These are phyloP conservation scores for Chytriomyces sp. DNA, from an alignment of 192 early-diverging fungal species.

Conservation along the genomic window DNA sequence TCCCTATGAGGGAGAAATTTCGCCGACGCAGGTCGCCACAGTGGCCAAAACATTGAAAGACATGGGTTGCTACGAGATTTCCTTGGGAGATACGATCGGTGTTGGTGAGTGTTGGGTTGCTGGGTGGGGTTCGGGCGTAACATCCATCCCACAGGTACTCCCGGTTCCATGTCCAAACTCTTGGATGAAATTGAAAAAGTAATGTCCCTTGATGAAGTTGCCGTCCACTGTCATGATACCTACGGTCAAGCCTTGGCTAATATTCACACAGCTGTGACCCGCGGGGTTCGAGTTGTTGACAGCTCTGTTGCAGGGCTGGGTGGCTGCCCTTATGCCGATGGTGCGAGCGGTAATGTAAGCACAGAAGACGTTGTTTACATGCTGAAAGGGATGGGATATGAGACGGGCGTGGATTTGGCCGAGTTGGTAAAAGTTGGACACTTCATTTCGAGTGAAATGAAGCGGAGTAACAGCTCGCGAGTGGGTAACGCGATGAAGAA, in stretches of 20 bases:
- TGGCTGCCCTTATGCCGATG: slow-evolving; percentile 95
- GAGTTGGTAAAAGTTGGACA: slow-evolving; percentile 76
- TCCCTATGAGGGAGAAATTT: slow-evolving; percentile 85
- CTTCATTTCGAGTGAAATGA: slow-evolving; percentile 84
- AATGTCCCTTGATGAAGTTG: slow-evolving; percentile 75
- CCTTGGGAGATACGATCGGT: slow-evolving; percentile 95
- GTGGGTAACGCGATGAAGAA: slow-evolving; percentile 46
- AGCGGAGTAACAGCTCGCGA: slow-evolving; percentile 61
- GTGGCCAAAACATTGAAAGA: slow-evolving; percentile 74
- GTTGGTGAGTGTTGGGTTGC: slow-evolving; percentile 59
- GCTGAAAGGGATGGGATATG: slow-evolving; percentile 80
- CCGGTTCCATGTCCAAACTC: slow-evolving; percentile 63
- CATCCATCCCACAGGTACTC: too few species aligned
- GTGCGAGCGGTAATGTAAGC: slow-evolving; percentile 95
- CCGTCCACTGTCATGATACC: slow-evolving; percentile 96
- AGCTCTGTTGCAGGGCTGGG: slow-evolving; percentile 89
- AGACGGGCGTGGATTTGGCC: slow-evolving; percentile 77
- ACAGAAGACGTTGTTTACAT: slow-evolving; percentile 96
- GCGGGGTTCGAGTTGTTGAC: slow-evolving; percentile 91
- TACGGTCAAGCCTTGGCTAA: slow-evolving; percentile 96
- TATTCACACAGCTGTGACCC: slow-evolving; percentile 76
- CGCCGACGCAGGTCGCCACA: slow-evolving; percentile 67
- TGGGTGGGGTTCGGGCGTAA: slow-evolving; percentile 13
- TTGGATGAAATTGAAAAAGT: slow-evolving; percentile 68
- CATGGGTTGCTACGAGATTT: slow-evolving; percentile 97